These are phyloP conservation scores for Alternaria metachromatica DNA, from an alignment of 2,329 filamentous ascomycete genomes.

Conservation along the genomic window DNA sequence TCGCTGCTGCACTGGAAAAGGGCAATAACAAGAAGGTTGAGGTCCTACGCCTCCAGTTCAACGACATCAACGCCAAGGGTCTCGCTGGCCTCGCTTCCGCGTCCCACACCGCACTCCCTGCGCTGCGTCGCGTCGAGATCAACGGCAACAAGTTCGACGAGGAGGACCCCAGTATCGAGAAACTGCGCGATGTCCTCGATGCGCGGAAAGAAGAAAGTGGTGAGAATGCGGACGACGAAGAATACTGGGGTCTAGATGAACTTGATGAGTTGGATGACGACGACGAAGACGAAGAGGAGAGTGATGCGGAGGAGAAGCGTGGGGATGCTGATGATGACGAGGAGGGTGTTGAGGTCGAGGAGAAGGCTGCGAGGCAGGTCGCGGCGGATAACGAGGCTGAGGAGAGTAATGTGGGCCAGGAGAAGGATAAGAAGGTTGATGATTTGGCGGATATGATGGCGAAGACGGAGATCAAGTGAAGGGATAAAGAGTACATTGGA, in stretches of 20 bases:
- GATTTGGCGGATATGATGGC: slow-evolving; percentile 76
- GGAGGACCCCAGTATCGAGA: slow-evolving; percentile 75
- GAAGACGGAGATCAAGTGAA: slow-evolving; percentile 64
- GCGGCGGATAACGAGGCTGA: slow-evolving; percentile 75
- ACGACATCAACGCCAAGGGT: slow-evolving; percentile 84
- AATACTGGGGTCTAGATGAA: slow-evolving; percentile 63
- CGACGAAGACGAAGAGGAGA: slow-evolving; percentile 78
- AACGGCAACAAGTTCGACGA: slow-evolving; percentile 96
- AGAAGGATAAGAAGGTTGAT: slow-evolving; percentile 80
- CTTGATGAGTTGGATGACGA: slow-evolving; percentile 83
- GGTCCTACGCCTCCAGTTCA: slow-evolving; percentile 85
- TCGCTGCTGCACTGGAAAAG: slow-evolving; percentile 74
- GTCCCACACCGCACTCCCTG: slow-evolving; percentile 70
- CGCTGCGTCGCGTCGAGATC: slow-evolving; percentile 83
- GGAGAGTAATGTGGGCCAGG: slow-evolving; percentile 73
- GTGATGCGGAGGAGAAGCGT: slow-evolving; percentile 65
- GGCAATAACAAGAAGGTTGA: slow-evolving; percentile 82
- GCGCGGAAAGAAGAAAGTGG: slow-evolving; percentile 71
- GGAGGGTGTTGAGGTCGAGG: slow-evolving; percentile 59
- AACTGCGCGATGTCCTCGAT: slow-evolving; percentile 71
- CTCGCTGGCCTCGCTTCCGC: slow-evolving; percentile 75
- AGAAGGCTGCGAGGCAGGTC: slow-evolving; percentile 58
- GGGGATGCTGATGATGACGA: slow-evolving; percentile 74
- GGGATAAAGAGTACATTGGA: not conserved
- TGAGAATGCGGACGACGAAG: slow-evolving; percentile 60